Evolutionary conservation across 176 grass and related monocot genomes (phyloP).

Genomic region (Cocos nucifera): DNA sequence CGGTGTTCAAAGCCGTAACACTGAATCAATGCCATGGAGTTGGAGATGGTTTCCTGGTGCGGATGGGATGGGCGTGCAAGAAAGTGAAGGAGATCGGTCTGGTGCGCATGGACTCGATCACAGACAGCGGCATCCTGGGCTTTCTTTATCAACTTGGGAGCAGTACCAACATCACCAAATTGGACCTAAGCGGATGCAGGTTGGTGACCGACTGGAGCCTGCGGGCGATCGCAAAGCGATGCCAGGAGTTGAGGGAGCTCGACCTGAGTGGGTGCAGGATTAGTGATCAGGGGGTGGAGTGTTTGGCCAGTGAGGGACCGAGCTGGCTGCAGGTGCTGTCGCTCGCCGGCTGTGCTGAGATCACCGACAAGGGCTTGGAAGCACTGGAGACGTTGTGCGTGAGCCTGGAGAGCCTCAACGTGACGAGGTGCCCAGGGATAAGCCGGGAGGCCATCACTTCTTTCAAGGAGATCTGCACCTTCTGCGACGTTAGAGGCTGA

Average conservation of each 20-base stretch:
- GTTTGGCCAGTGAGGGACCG: neutral
- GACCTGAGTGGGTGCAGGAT: conserved; percentile 7
- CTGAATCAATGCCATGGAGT: neutral
- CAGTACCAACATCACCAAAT: neutral
- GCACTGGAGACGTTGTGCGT: neutral
- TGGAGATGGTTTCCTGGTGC: neutral
- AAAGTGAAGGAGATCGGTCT: neutral
- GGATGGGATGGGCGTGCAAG: neutral
- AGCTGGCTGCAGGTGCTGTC: neutral
- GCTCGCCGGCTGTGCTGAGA: neutral
- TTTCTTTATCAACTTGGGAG: neutral
- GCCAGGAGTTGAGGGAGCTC: conserved; percentile 2
- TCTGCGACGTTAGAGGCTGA: too few relatives aligned
- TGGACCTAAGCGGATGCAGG: neutral
- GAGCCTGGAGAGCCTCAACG: neutral
- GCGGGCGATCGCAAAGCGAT: conserved; percentile 17
- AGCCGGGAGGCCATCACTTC: neutral
- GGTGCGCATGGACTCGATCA: conserved; percentile 1
- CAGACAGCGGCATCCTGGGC: neutral
- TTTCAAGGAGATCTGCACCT: too few relatives aligned
- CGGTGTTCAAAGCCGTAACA: neutral
- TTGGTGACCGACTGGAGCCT: conserved; percentile 1
- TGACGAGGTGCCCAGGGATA: neutral
- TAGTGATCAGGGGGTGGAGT: conserved; percentile 1
- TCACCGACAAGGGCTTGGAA: neutral